These are phyloP conservation scores for Colletotrichum tabaci DNA, from an alignment of 2,329 filamentous ascomycete genomes.

Conservation along the genomic window DNA sequence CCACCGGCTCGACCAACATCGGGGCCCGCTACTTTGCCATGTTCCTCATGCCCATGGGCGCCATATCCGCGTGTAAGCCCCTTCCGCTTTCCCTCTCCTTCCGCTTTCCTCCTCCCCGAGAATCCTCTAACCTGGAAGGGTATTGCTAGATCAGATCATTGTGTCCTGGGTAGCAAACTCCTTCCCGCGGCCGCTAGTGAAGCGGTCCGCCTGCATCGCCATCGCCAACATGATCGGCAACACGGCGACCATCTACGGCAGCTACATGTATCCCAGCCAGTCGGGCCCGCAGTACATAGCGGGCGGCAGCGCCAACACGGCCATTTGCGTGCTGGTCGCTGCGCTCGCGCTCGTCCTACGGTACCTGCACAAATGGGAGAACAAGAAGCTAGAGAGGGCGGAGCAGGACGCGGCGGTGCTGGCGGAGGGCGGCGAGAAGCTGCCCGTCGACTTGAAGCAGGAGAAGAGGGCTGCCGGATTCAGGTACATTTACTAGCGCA, in stretches of 20 bases:
- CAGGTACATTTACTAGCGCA: conserved; percentile 49
- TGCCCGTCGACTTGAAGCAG: conserved; percentile 20
- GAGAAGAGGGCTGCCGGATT: conserved; percentile 47
- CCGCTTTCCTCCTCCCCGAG: not conserved
- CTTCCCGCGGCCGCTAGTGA: conserved; percentile 78
- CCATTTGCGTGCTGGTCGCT: conserved; percentile 73
- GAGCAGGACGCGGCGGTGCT: conserved; percentile 49
- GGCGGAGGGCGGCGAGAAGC: conserved; percentile 36
- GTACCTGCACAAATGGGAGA: conserved; percentile 71
- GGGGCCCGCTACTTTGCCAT: conserved; percentile 73
- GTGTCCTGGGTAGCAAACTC: conserved; percentile 80
- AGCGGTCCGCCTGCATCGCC: conserved; percentile 76
- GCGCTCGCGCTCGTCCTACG: conserved; percentile 68
- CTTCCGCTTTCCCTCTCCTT: not conserved
- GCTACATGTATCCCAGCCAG: conserved; percentile 62
- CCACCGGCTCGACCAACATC: conserved; percentile 63
- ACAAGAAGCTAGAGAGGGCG: conserved; percentile 69
- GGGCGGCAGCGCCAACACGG: conserved; percentile 73
- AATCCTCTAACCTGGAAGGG: not conserved
- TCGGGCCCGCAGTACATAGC: conserved; percentile 61
- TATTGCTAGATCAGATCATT: conserved; percentile 63
- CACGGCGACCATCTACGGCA: conserved; percentile 61
- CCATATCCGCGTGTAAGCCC: conserved; percentile 60
- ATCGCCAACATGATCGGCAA: conserved; percentile 79
- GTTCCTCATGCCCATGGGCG: conserved; percentile 72